These are phyloP conservation scores for Kluyveromyces dobzhanskii DNA, from an alignment of 805 yeast species.

Conservation along the genomic window DNA sequence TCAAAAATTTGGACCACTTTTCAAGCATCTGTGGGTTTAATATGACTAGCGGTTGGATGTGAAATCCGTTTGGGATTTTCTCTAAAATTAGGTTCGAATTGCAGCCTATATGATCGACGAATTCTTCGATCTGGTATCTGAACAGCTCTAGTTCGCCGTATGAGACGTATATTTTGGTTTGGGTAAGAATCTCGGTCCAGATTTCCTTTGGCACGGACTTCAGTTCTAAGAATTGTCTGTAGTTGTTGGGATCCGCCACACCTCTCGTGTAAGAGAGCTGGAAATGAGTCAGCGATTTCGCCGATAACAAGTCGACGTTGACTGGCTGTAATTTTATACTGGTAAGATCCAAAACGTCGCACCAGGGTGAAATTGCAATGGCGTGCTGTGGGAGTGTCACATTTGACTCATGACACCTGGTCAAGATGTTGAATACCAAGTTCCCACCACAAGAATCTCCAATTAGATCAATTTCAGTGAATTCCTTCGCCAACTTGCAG, in stretches of 20 bases:
- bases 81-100: neutral
- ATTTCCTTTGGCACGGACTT: neutral
- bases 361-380: slow-evolving; percentile 23
- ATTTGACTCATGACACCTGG: slow-evolving; percentile 6
- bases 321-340: neutral
- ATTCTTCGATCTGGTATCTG: slow-evolving; percentile 11
- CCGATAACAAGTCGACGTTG: neutral
- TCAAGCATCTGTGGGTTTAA: too few relatives aligned
- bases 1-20: too few relatives aligned
- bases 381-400: slow-evolving; percentile 13
- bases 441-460: slow-evolving; percentile 27
- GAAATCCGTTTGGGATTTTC: neutral
- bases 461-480: slow-evolving; percentile 5
- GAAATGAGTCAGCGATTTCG: neutral
- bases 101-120: neutral
- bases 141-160: slow-evolving; percentile 21
- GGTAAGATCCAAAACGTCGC: slow-evolving; percentile 11
- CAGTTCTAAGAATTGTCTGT: neutral
- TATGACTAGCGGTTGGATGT: neutral
- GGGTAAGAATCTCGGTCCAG: slow-evolving; percentile 12
- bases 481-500: neutral
- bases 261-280: neutral
- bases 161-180: slow-evolving; percentile 10
- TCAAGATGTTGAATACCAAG: slow-evolving; percentile 12
- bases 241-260: neutral